Percentiles rank a stretch among this genome's conserved stretches.
Conservation (phyloP, 495 filamentous ascomycete genomes). For the Hyaloscypha bicolor region DNA sequence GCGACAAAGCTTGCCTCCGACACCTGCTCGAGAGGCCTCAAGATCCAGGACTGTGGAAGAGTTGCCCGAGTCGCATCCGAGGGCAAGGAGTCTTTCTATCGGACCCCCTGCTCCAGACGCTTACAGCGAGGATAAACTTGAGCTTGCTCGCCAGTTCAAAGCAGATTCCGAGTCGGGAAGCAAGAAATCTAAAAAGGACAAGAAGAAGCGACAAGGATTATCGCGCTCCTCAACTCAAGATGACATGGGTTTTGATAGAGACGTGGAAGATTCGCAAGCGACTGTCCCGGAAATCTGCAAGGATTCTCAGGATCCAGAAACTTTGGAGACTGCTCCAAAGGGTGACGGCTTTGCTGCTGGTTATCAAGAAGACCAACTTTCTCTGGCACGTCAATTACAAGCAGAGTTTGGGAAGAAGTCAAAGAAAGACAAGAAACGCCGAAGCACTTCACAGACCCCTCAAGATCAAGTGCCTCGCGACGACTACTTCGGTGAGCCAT, state of each 20-base stretch:
- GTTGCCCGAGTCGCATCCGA: constrained; percentile 14
- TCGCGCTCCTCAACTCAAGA: constrained; percentile 24
- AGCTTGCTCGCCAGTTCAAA: constrained; percentile 43
- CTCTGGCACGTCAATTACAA: constrained; percentile 31
- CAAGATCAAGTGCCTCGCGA: constrained; percentile 11
- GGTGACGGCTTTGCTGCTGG: constrained; percentile 29
- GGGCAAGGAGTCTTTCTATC: constrained; percentile 30
- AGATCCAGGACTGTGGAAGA: constrained; percentile 34
- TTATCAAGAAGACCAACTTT: constrained; percentile 28
- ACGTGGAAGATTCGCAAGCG: neutral
- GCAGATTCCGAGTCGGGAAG: constrained; percentile 34
- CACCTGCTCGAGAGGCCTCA: constrained; percentile 36
- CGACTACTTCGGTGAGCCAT: constrained; percentile 20
- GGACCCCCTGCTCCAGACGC: constrained; percentile 19
- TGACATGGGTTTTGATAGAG: neutral
- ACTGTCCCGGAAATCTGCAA: constrained; percentile 5
- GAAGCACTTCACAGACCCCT: constrained; percentile 24
- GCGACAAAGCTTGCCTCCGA: constrained; percentile 25
- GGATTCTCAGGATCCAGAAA: constrained; percentile 11
- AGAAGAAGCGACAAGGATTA: constrained; percentile 35
- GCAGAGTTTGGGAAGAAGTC: constrained; percentile 37
- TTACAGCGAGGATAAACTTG: constrained; percentile 31
- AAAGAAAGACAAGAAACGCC: constrained; percentile 38
- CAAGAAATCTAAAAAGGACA: constrained; percentile 47
- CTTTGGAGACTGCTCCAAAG: neutral